These are phyloP conservation scores for Keithomyces neogunnii DNA, from an alignment of 2,329 filamentous ascomycete genomes.

Conservation along the genomic window DNA sequence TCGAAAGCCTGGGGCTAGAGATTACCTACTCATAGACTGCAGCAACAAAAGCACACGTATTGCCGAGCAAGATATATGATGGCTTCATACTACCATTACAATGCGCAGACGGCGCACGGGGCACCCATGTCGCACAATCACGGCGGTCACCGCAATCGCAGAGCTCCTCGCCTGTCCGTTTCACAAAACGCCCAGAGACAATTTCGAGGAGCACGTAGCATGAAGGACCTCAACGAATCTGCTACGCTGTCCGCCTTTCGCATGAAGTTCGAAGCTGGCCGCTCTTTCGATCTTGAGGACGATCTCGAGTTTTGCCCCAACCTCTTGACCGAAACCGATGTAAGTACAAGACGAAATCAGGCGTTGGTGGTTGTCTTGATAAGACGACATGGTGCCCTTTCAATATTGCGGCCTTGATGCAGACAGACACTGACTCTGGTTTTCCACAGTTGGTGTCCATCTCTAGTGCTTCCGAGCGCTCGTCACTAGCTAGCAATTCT, in stretches of 20 bases:
- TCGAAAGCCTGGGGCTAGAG: constrained; percentile 1
- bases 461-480: constrained; percentile 86
- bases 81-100: constrained; percentile 58
- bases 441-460: constrained; percentile 72
- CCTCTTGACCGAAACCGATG: constrained; percentile 87
- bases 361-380: not conserved
- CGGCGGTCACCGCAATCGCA: constrained; percentile 67
- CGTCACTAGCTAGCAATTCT: constrained; percentile 88
- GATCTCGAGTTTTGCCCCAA: constrained; percentile 93
- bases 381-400: constrained; percentile 4
- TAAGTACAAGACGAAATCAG: constrained; percentile 39
- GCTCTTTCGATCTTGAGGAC: constrained; percentile 92
- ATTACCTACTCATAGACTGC: not conserved
- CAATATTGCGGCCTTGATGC: not conserved
- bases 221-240: constrained; percentile 80
- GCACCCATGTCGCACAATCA: constrained; percentile 63
- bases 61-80: constrained; percentile 27
- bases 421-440: constrained; percentile 23
- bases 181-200: constrained; percentile 80
- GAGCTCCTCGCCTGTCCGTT: constrained; percentile 71
- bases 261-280: constrained; percentile 78
- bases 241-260: constrained; percentile 71
- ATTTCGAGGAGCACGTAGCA: constrained; percentile 74
- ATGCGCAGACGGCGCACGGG: constrained; percentile 49
- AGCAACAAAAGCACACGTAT: not conserved